phyloP scores from a whole-genome alignment of 2,329 filamentous ascomycete genomes.

The Claviceps quebecensis region DNA sequence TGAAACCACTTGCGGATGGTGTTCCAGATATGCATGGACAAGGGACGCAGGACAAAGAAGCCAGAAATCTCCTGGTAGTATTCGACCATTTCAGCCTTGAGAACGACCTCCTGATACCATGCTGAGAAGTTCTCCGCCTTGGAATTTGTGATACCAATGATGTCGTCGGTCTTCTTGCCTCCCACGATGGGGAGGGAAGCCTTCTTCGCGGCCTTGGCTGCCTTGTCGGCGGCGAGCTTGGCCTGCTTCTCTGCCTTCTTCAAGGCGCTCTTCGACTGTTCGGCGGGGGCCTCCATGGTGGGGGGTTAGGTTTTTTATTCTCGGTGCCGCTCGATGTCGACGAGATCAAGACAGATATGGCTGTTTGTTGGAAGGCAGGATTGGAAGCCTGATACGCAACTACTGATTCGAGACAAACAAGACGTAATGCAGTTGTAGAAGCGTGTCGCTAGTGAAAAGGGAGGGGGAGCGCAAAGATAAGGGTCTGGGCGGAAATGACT shows the following conservation, averaged over 20 bases:
- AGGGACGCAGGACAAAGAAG: slow-evolving; percentile 80
- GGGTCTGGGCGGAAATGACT: slow-evolving; percentile 2
- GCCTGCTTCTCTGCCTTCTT: slow-evolving; percentile 55
- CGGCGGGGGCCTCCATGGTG: slow-evolving; percentile 18
- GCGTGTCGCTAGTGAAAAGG: neutral
- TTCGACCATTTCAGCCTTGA: slow-evolving; percentile 94
- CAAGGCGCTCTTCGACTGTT: slow-evolving; percentile 45
- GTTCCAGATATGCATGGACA: slow-evolving; percentile 54
- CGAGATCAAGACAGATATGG: neutral
- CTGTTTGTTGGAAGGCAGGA: neutral
- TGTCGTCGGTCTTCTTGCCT: slow-evolving; percentile 47
- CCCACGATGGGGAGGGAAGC: slow-evolving; percentile 34
- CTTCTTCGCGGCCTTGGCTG: slow-evolving; percentile 47
- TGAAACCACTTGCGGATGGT: slow-evolving; percentile 54
- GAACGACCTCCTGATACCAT: slow-evolving; percentile 97
- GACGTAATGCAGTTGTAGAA: neutral
- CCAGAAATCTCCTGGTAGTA: slow-evolving; percentile 93
- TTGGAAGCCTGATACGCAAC: neutral
- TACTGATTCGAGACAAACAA: neutral
- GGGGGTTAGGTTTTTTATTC: neutral
- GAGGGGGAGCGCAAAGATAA: slow-evolving; percentile 1
- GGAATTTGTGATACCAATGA: slow-evolving; percentile 77
- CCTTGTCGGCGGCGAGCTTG: slow-evolving; percentile 46
- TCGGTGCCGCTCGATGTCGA: slow-evolving; percentile 8
- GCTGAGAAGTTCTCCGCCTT: slow-evolving; percentile 80